Base-by-base conservation (phyloP, 2,329 filamentous ascomycete species). In the Paracamarosporium sp. region DNA sequence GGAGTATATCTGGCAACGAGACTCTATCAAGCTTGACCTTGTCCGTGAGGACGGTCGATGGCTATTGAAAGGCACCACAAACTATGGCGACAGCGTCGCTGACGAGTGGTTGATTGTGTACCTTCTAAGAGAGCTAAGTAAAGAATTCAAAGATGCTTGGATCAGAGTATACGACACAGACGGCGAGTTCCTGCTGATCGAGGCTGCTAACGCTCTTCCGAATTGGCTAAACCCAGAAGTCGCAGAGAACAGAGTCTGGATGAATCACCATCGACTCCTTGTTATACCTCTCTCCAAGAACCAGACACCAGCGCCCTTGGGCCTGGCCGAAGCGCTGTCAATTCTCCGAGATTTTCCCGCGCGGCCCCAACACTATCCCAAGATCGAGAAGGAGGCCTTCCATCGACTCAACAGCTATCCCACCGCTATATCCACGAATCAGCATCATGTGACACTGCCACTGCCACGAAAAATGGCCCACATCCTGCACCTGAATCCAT, bases 51-150 rank as follows among this genome's bases (percentile, higher is more conserved):
- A 89, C 68, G 87, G 80, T 2, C 71, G 76, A 47, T 82, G 80
- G 65, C 88, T 88, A 62, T 83, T 99, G 5, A 85, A 87, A 61
- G 94, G 94, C 20, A 82, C 83, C 50, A 95, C 92, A 0, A 91
- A 94, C 73, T 98, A 93, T 69, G 93, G 94, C 8, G 96, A 99
- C 76, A 95, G 93, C 0, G 88, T 98, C 4, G 94, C 97, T 70
- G 95, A 99, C 68, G 96, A 99, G 80, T 99, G 95, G 96, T 85
- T 98, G 5, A 89, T 98, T 58, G 93, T 98, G 20, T 97, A 93
- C 78, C 80, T 98, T 5, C 82, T 99, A 28, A 87, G 91, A 43
- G 90, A 96, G 77, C 79, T 98, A 66, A 93, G 89, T 66, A 90
- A 84, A 65, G 82, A 85, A 35, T 91, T 91, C 67, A 81, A 86